Evolutionary conservation across 768 basidiomycete species (phyloP).

Genomic region (Termitomyces titanicus): DNA sequence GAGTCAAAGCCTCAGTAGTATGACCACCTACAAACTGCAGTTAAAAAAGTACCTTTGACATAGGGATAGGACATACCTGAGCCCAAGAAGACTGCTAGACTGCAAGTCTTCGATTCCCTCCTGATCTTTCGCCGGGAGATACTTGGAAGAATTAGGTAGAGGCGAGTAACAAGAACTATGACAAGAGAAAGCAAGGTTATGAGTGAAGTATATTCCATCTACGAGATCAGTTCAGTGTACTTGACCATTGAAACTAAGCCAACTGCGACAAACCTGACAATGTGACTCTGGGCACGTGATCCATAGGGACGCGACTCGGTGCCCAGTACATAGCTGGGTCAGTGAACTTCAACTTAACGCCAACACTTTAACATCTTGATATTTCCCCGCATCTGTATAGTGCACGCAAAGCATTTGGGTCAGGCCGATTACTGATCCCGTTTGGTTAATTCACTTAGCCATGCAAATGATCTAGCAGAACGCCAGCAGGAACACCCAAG

Average conservation of each 20-base stretch:
- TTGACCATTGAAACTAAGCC: no score
- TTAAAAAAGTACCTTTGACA: background rate
- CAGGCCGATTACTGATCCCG: background rate
- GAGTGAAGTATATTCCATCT: background rate
- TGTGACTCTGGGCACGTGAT: background rate
- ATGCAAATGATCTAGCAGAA: background rate
- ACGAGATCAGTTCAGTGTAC: background rate
- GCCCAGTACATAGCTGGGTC: no score
- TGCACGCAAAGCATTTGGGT: background rate
- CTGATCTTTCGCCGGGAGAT: background rate
- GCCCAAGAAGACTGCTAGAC: constrained; percentile 85
- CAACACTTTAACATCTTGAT: background rate
- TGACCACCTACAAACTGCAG: constrained; percentile 71
- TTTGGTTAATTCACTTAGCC: background rate
- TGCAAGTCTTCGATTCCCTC: constrained; percentile 22
- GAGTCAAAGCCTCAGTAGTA: constrained; percentile 78
- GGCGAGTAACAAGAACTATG: constrained; percentile 17
- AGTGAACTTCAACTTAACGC: background rate
- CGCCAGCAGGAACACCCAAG: background rate
- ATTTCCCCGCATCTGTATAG: background rate
- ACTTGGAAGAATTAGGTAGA: constrained; percentile 27
- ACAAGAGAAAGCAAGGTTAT: background rate
- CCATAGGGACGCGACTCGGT: background rate
- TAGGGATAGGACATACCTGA: constrained; percentile 61
- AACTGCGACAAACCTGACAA: background rate